Evolutionary conservation across 306 rosid genomes (phyloP).

Genomic region (Fagus sylvatica): DNA sequence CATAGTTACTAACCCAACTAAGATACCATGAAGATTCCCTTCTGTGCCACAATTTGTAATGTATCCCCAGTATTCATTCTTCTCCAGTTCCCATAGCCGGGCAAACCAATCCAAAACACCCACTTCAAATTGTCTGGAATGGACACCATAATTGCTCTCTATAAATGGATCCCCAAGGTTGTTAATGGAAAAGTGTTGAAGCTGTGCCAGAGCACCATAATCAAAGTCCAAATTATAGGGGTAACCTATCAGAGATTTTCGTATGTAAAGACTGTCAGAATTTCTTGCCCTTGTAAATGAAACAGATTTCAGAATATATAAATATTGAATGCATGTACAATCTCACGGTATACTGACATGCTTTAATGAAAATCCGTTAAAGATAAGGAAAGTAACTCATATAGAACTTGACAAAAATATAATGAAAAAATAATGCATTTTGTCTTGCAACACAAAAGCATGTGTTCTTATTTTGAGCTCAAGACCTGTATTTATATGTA

Average conservation of each 20-base stretch:
- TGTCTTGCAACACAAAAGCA: too few relatives aligned
- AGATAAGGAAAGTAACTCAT: too few relatives aligned
- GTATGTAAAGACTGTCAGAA: neutral
- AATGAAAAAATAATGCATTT: too few relatives aligned
- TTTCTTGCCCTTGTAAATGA: too few relatives aligned
- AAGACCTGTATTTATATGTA: too few relatives aligned
- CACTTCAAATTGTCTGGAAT: conserved; percentile 87
- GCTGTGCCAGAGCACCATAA: conserved; percentile 79
- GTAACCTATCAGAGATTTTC: conserved; percentile 42
- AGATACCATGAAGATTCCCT: conserved; percentile 93
- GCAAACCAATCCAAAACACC: conserved; percentile 99
- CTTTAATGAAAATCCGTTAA: too few relatives aligned
- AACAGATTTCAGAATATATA: too few relatives aligned
- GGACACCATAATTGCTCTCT: conserved; percentile 94
- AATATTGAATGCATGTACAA: too few relatives aligned
- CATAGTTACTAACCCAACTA: conserved; percentile 48
- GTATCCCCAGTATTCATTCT: conserved; percentile 93
- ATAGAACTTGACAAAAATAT: too few relatives aligned
- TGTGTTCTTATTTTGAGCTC: too few relatives aligned
- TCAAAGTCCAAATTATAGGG: conserved; percentile 91
- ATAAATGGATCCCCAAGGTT: conserved; percentile 97
- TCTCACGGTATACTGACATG: too few relatives aligned
- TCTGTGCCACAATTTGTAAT: conserved; percentile 97
- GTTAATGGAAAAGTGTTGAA: conserved; percentile 92
- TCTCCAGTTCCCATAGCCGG: conserved; percentile 88